Conservation (phyloP, 805 yeast genomes). For the Wickerhamomyces mucosus region DNA sequence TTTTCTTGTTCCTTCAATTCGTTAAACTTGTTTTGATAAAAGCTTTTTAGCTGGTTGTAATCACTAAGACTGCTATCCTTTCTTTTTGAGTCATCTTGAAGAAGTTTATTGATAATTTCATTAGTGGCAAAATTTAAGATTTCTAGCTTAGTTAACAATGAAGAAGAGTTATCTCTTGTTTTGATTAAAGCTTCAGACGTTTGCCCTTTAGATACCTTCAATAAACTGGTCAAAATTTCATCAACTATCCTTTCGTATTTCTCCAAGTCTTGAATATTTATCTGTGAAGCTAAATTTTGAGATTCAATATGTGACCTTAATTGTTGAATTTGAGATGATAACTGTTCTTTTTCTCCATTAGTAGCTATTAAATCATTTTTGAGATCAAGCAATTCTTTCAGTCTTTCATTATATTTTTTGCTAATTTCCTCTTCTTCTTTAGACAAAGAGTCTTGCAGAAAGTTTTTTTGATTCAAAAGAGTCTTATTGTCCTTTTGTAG, state of each 20-base stretch:
- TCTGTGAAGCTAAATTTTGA: constrained; percentile 3
- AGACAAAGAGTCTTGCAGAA: constrained; percentile 12
- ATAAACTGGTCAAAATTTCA: constrained; percentile 8
- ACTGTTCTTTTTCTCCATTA: constrained; percentile 12
- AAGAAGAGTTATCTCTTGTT: constrained; percentile 12
- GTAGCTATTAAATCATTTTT: constrained; percentile 19
- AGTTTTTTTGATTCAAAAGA: constrained; percentile 10
- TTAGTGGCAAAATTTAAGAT: constrained; percentile 11
- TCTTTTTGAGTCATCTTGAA: constrained; percentile 1
- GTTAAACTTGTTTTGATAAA: constrained; percentile 7
- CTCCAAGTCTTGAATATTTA: constrained; percentile 2
- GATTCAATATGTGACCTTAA: constrained; percentile 11
- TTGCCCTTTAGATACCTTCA: constrained; percentile 8
- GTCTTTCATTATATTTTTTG: constrained; percentile 10
- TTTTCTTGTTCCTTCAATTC: constrained; percentile 9
- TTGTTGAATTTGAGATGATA: constrained; percentile 16
- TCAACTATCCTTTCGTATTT: constrained; percentile 10
- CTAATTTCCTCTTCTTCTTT: constrained; percentile 5
- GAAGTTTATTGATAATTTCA: constrained; percentile 8
- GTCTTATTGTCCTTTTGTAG: constrained; percentile 15
- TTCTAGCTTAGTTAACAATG: constrained; percentile 16
- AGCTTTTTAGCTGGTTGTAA: not conserved
- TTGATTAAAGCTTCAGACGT: constrained; percentile 12
- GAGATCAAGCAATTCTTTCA: constrained; percentile 18
- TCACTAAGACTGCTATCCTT: constrained; percentile 1